A percentile compares a stretch with the other conserved stretches of the same genome.
These are phyloP conservation scores for Inonotus hispidus DNA, from an alignment of 1,284 basidiomycete genomes.

Conservation along the genomic window DNA sequence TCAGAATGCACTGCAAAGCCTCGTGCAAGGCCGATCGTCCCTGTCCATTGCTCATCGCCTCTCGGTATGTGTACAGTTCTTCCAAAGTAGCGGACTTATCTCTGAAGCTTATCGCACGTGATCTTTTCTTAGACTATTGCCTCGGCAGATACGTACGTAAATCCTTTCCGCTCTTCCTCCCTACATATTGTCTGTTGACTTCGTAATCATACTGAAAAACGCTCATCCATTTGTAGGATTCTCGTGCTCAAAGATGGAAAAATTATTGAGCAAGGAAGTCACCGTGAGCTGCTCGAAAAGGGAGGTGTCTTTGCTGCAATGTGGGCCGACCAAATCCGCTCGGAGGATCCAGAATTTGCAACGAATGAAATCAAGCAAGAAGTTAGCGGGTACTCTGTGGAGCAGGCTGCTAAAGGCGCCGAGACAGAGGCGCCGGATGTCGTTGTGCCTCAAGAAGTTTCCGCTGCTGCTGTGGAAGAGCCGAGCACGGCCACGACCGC, in stretches of 20 bases:
- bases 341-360: conserved; percentile 38
- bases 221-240: conserved; percentile 45
- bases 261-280: conserved; percentile 73
- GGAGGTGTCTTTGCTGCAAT: conserved; percentile 73
- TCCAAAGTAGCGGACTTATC: conserved; percentile 11
- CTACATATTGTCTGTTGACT: conserved; percentile 25
- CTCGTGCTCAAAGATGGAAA: conserved; percentile 78
- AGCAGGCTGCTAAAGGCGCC: conserved; percentile 14
- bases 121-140: conserved; percentile 56
- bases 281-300: conserved; percentile 63
- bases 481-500: neutral
- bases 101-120: conserved; percentile 21
- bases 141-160: conserved; percentile 59
- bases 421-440: conserved; percentile 17
- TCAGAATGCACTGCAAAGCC: conserved; percentile 74
- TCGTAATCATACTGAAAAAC: neutral
- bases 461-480: conserved; percentile 9
- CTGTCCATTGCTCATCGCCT: conserved; percentile 77
- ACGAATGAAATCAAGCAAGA: conserved; percentile 33
- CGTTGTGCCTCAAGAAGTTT: conserved; percentile 23
- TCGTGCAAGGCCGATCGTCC: conserved; percentile 64
- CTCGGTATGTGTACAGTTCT: conserved; percentile 48
- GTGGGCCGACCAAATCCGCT: conserved; percentile 75
- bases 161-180: neutral
- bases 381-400: conserved; percentile 35